These are phyloP conservation scores for Ceratorhiza oryzae-sativae DNA, from an alignment of 1,284 basidiomycete species.

Conservation along the genomic window DNA sequence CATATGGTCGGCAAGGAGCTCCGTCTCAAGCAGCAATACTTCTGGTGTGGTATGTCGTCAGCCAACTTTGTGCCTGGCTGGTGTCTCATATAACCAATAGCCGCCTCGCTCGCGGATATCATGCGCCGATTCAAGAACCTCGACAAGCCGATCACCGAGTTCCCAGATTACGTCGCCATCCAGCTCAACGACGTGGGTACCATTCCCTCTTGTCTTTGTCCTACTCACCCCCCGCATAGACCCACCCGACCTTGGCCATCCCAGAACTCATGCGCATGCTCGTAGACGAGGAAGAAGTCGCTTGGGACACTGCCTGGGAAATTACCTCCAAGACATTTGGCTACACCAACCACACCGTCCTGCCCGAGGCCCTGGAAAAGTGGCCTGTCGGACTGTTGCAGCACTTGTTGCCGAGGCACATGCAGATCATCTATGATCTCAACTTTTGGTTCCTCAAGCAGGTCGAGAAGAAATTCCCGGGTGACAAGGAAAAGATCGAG, in stretches of 20 bases:
- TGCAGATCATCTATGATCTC: slow-evolving; percentile 92
- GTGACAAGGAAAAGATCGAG: slow-evolving; percentile 75
- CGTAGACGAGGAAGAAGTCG: slow-evolving; percentile 86
- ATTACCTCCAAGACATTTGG: slow-evolving; percentile 89
- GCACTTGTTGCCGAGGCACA: slow-evolving; percentile 80
- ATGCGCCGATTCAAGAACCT: slow-evolving; percentile 81
- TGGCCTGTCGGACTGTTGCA: slow-evolving; percentile 87
- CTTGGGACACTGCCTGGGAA: slow-evolving; percentile 83
- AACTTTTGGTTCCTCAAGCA: slow-evolving; percentile 41
- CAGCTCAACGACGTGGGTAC: slow-evolving; percentile 85
- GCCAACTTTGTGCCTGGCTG: slow-evolving; percentile 42
- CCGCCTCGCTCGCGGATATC: slow-evolving; percentile 86
- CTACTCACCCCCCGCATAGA: slow-evolving; percentile 56
- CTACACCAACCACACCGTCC: slow-evolving; percentile 91
- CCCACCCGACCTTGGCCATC: slow-evolving; percentile 91
- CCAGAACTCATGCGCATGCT: slow-evolving; percentile 92
- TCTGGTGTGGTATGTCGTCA: slow-evolving; percentile 63
- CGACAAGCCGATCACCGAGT: slow-evolving; percentile 73
- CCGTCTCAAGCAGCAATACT: slow-evolving; percentile 93
- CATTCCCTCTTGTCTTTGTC: neutral
- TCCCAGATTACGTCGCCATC: slow-evolving; percentile 86
- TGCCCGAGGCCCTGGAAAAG: slow-evolving; percentile 57
- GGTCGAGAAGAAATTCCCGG: slow-evolving; percentile 89
- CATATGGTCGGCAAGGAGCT: slow-evolving; percentile 83
- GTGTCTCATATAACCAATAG: slow-evolving; percentile 50